Evolutionary conservation across 495 filamentous ascomycete species (phyloP).

Genomic region (Trichoderma parareesei): DNA sequence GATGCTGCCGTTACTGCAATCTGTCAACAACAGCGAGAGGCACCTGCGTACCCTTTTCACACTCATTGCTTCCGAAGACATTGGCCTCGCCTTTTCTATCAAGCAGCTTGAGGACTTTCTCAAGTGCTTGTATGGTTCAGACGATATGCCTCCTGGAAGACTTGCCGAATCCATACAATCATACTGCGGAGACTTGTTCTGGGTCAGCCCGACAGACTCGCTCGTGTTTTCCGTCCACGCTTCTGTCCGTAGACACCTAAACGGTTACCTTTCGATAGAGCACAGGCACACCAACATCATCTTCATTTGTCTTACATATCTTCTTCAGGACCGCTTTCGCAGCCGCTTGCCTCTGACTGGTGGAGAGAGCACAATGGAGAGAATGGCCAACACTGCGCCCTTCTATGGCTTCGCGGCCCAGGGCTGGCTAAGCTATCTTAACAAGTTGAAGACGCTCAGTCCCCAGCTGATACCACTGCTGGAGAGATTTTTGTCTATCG

Average conservation of each 20-base stretch:
- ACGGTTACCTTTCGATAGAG: background rate
- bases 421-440: background rate
- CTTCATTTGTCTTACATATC: background rate
- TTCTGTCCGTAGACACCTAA: background rate
- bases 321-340: background rate
- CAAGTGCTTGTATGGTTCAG: background rate
- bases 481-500: background rate
- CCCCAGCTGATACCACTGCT: background rate
- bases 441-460: background rate
- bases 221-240: background rate
- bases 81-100: background rate
- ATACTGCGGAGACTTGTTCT: background rate
- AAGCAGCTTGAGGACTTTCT: background rate
- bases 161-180: constrained; percentile 1
- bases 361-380: background rate
- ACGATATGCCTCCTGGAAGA: background rate
- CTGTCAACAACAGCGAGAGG: constrained; percentile 1
- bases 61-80: background rate
- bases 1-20: constrained; percentile 1
- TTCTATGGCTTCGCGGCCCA: background rate
- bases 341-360: background rate
- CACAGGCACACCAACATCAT: background rate
- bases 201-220: background rate
- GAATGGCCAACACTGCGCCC: background rate
- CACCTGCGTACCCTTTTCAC: background rate